A percentile compares a stretch with the other conserved stretches of the same genome.
Evolutionary conservation across 2,329 filamentous ascomycete species (phyloP).

Genomic region (Nigrospora osmanthi): DNA sequence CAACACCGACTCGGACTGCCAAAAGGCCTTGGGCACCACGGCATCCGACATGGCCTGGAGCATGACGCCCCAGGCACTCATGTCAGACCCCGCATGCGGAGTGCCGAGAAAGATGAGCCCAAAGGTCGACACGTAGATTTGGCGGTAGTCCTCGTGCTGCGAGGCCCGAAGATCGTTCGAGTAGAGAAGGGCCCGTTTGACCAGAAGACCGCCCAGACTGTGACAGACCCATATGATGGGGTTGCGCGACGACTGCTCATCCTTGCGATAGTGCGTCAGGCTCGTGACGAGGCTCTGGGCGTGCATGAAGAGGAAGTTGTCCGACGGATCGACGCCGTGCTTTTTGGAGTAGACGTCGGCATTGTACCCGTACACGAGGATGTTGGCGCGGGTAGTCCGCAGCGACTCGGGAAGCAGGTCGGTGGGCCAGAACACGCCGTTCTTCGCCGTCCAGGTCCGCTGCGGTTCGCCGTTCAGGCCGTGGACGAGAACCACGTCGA

Average conservation of each 20-base stretch:
- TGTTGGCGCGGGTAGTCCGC: slow-evolving; percentile 47
- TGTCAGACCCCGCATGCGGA: slow-evolving; percentile 62
- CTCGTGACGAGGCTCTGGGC: slow-evolving; percentile 60
- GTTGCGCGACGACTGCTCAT: slow-evolving; percentile 45
- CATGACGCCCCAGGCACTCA: slow-evolving; percentile 59
- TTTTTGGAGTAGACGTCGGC: slow-evolving; percentile 50
- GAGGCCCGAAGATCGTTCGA: slow-evolving; percentile 53
- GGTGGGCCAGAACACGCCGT: slow-evolving; percentile 60
- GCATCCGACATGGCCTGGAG: slow-evolving; percentile 61
- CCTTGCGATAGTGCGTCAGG: slow-evolving; percentile 55
- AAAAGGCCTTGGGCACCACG: slow-evolving; percentile 56
- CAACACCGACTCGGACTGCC: slow-evolving; percentile 61
- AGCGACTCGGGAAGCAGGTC: slow-evolving; percentile 58
- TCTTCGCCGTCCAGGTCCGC: slow-evolving; percentile 51
- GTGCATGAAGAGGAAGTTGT: slow-evolving; percentile 63
- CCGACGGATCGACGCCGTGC: slow-evolving; percentile 47
- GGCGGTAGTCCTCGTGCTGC: slow-evolving; percentile 56
- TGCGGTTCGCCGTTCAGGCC: slow-evolving; percentile 60
- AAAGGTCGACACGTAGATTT: slow-evolving; percentile 67
- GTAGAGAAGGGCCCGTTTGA: slow-evolving; percentile 63
- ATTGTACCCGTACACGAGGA: slow-evolving; percentile 70
- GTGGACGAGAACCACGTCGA: slow-evolving; percentile 64
- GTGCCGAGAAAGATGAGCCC: slow-evolving; percentile 72
- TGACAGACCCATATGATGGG: slow-evolving; percentile 73
- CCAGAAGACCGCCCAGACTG: slow-evolving; percentile 64